phyloP scores from a whole-genome alignment of 345 rosid species.

The Viola odorata region DNA sequence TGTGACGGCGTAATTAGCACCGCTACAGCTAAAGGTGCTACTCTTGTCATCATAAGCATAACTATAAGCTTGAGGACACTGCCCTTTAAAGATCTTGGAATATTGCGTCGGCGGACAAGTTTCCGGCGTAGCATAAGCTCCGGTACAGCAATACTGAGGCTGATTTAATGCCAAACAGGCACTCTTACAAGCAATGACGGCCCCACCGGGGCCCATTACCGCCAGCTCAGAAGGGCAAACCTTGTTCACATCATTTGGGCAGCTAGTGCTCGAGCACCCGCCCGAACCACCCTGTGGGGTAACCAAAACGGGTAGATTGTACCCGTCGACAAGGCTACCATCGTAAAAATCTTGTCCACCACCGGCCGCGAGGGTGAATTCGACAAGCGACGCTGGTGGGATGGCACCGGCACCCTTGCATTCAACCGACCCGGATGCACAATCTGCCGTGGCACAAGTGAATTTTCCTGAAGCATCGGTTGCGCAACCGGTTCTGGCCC shows the following conservation, averaged over 20 bases:
- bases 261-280: constrained; percentile 20
- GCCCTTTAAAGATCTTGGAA: constrained; percentile 37
- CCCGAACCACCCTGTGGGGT: constrained; percentile 27
- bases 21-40: constrained; percentile 36
- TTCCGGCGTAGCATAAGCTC: constrained; percentile 11
- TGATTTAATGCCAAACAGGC: constrained; percentile 31
- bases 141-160: constrained; percentile 45
- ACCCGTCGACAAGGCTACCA: constrained; percentile 42
- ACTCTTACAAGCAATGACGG: constrained; percentile 39
- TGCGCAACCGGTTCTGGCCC: constrained; percentile 49
- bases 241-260: constrained; percentile 25
- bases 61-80: constrained; percentile 60
- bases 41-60: constrained; percentile 41
- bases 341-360: constrained; percentile 37
- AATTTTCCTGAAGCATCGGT: constrained; percentile 27
- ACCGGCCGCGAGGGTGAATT: constrained; percentile 22
- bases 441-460: constrained; percentile 41
- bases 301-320: constrained; percentile 33
- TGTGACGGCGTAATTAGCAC: constrained; percentile 33
- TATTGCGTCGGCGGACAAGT: constrained; percentile 39
- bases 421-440: constrained; percentile 35
- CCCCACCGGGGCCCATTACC: constrained; percentile 17
- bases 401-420: constrained; percentile 30
- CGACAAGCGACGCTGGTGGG: constrained; percentile 41
- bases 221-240: constrained; percentile 42